Base-by-base conservation (phyloP, 345 rosid genomes). In the Ceriops decandra region DNA sequence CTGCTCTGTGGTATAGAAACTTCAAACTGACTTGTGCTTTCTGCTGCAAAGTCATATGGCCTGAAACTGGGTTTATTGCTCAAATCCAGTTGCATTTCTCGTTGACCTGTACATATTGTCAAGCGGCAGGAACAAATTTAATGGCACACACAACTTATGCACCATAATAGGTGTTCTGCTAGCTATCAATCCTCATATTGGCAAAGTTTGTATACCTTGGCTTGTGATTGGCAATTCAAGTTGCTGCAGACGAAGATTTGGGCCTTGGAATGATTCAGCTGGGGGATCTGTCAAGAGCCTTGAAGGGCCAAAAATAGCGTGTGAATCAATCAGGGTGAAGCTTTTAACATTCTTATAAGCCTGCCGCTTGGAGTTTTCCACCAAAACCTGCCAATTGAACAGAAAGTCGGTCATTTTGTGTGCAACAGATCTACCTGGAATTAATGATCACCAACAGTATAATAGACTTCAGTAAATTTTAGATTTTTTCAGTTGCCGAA, bases 321-420 rank as follows among this genome's bases (percentile, higher is more conserved):
- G 71, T 16, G 57, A 63, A 69, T 85, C 72, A 0, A 81, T 42
- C 30, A 0, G 65, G 38, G 63, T 57, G 42, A 88, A 70, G 36
- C 60, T 16, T 13, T 17, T 16, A n/a, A 51, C 28, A 24, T 90
- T 83, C 52, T 36, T 51, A 57, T 86, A 85, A 57, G 98, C 97
- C 22, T 70, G 85, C 11, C n/a, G 66, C 79, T 79, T 90, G 5
- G 75, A 4, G n/a, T 72, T 75, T 68, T 91, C 81, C 1, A 90
- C 77, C 63, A 79, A 1, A 31, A 21, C 71, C 86, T 87, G 85
- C 15, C 58, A 52, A 72, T 52, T 28, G 16, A 75, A 60, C 5
- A 16, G 21, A 31, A 60, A 46, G 46, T 17, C 27, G n/a, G 52
- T 68, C 46, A 60, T n/a, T 42, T 77, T 46, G 24, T 31, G 33